Base-by-base conservation (phyloP, 1,284 basidiomycete genomes). In the Vanrija humicola region DNA sequence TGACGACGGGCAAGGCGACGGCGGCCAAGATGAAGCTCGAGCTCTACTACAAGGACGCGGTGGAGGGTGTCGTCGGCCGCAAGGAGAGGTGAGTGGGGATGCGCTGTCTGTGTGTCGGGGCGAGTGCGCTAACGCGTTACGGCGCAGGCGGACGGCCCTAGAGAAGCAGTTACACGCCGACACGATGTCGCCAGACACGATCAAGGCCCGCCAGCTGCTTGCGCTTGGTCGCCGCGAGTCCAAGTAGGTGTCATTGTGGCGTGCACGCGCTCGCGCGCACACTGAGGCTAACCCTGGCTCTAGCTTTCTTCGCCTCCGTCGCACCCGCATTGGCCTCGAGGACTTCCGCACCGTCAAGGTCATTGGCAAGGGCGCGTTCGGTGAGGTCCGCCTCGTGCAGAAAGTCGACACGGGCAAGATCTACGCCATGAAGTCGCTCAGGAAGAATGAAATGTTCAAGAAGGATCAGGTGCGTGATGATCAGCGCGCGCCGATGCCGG, bases 401-500 rank as follows among this genome's bases (percentile, higher is more conserved):
- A 98, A 98, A 79, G 85, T 87, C 46, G 95, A 98, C 74, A 98
- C 94, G 10, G 93, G 89, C 59, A 96, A 95, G 79, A 95, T 98
- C 55, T 98, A 97, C 72, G 95, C 95, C 42, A 98, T 98, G 96
- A 98, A 98, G 82, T 96, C 92, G 60, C 78, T 98, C 70, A 86
- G 92, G 76, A 98, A 98, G 80, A 88, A 88, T 51, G 95, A 98
- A 77, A 98, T 98, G 95, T 87, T 98, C 80, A 96, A 98, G 76
- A 92, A 96, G 72, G 95, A 98, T 74, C 92, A 96, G 83, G 91
- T 90, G 54, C 56, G 83, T 71, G 39, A 43, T 71, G 39, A 43
- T 26, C 14, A 26, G 38, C 12, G 45, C 7, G 38, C 12, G 45
- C 7, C 6, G 12, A 8, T 9, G 23, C 9, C 21, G 21, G 21